phyloP scores from a whole-genome alignment of 371 early-diverging fungal genomes.

The Nematocida displodere region DNA sequence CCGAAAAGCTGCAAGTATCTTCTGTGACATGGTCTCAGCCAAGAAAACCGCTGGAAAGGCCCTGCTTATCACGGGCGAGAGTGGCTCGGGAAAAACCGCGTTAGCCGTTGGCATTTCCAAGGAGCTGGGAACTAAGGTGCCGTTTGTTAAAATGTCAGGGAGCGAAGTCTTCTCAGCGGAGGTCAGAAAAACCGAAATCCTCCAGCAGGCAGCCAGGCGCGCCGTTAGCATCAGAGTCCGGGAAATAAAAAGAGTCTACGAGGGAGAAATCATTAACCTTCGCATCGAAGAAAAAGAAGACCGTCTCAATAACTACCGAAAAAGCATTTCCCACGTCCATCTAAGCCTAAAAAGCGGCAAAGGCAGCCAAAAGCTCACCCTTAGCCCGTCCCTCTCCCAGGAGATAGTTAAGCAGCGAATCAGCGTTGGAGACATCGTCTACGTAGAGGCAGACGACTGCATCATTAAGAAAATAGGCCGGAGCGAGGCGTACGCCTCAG shows the following conservation, averaged over 20 bases:
- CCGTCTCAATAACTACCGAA: conserved; percentile 42
- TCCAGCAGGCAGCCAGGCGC: conserved; percentile 53
- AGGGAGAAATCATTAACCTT: conserved; percentile 63
- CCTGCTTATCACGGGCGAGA: conserved; percentile 55
- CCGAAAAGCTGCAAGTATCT: conserved; percentile 44
- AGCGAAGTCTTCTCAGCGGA: conserved; percentile 55
- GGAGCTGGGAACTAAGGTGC: conserved; percentile 55
- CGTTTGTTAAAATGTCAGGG: conserved; percentile 55
- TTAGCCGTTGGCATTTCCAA: conserved; percentile 52
- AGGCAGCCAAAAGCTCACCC: conserved; percentile 51
- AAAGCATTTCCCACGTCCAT: conserved; percentile 31
- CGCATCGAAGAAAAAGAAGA: conserved; percentile 53
- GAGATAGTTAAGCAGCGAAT: conserved; percentile 53
- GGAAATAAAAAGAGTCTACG: conserved; percentile 59
- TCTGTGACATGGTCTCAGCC: conserved; percentile 52
- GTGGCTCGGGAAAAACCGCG: conserved; percentile 57
- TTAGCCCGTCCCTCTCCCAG: conserved; percentile 39
- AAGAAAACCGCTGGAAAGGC: conserved; percentile 54
- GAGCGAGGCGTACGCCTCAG: conserved; percentile 56
- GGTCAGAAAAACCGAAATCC: conserved; percentile 57
- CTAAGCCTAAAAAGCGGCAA: conserved; percentile 55
- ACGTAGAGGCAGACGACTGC: conserved; percentile 56
- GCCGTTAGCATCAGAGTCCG: conserved; percentile 48
- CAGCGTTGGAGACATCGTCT: conserved; percentile 60
- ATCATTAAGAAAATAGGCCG: conserved; percentile 62